A percentile compares a stretch with the other conserved stretches of the same genome.
Evolutionary conservation across 169 alveolate genomes (phyloP).

Genomic region (Cryptosporidium felis): DNA sequence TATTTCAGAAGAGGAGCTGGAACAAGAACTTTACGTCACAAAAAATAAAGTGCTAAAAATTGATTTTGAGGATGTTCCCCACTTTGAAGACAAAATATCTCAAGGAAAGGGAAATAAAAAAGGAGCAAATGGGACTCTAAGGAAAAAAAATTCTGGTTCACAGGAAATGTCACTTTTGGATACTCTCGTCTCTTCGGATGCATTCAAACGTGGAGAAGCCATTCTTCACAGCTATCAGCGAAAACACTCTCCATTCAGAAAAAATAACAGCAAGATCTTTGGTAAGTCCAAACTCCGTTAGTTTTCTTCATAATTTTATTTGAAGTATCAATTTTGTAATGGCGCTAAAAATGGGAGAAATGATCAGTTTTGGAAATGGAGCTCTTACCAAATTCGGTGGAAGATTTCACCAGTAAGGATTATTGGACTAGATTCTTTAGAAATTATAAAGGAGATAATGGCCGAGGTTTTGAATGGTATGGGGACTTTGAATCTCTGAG

Average conservation of each 20-base stretch:
- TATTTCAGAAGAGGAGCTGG: conserved; percentile 35
- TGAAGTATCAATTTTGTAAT: neutral
- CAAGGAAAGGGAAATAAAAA: neutral
- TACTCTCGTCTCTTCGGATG: conserved; percentile 42
- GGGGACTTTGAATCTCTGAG: conserved; percentile 39
- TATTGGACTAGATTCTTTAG: conserved; percentile 36
- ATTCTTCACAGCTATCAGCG: neutral
- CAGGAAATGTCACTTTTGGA: conserved; percentile 1
- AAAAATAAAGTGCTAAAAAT: conserved; percentile 12
- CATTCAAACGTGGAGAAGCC: conserved; percentile 47
- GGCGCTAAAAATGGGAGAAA: neutral
- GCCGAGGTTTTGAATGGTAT: conserved; percentile 48
- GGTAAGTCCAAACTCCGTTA: conserved; percentile 1
- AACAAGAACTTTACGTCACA: conserved; percentile 29
- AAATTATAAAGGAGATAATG: neutral
- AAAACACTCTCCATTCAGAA: neutral
- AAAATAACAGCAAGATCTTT: neutral
- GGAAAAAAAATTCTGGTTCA: neutral
- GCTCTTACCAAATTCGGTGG: conserved; percentile 25
- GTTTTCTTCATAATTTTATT: neutral
- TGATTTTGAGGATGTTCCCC: neutral
- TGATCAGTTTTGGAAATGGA: conserved; percentile 23
- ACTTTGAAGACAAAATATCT: neutral
- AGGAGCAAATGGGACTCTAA: neutral
- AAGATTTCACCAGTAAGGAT: conserved; percentile 36